These are phyloP conservation scores for Cochlearia excelsa DNA, from an alignment of 345 rosid species.

Conservation along the genomic window DNA sequence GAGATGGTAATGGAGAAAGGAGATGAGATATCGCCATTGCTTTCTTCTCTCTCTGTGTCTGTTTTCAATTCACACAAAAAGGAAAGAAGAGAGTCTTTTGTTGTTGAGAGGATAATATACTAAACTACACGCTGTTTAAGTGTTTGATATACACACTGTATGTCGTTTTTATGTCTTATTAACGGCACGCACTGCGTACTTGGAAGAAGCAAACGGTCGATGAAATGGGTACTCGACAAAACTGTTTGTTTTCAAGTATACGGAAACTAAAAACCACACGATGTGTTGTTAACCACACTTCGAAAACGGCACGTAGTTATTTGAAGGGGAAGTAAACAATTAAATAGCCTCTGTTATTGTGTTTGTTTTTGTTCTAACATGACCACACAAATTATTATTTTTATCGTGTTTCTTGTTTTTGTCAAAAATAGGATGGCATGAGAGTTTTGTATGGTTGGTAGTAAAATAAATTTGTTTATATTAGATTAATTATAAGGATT, in stretches of 20 bases:
- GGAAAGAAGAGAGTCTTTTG: neutral
- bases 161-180: neutral
- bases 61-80: slow-evolving; percentile 17
- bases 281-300: neutral
- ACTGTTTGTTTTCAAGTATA: slow-evolving; percentile 4
- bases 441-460: too few species aligned
- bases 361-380: neutral
- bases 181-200: slow-evolving; percentile 2
- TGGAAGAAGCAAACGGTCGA: slow-evolving; percentile 4
- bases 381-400: too few species aligned
- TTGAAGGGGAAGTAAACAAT: slow-evolving; percentile 14
- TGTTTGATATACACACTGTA: neutral
- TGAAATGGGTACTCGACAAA: neutral
- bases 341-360: slow-evolving; percentile 35
- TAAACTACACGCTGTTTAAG: slow-evolving; percentile 16
- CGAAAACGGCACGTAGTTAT: slow-evolving; percentile 16
- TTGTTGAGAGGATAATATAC: slow-evolving; percentile 31
- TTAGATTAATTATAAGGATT: too few species aligned
- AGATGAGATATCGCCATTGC: slow-evolving; percentile 46
- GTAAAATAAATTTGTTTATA: too few species aligned
- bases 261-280: slow-evolving; percentile 12
- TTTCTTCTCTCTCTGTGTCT: slow-evolving; percentile 26
- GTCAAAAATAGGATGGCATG: too few species aligned
- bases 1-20: slow-evolving; percentile 36
- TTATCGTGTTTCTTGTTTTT: too few species aligned